Evolutionary conservation across 352 stramenopile genomes (phyloP).

Genomic region (Phytophthora pseudosyringae): DNA sequence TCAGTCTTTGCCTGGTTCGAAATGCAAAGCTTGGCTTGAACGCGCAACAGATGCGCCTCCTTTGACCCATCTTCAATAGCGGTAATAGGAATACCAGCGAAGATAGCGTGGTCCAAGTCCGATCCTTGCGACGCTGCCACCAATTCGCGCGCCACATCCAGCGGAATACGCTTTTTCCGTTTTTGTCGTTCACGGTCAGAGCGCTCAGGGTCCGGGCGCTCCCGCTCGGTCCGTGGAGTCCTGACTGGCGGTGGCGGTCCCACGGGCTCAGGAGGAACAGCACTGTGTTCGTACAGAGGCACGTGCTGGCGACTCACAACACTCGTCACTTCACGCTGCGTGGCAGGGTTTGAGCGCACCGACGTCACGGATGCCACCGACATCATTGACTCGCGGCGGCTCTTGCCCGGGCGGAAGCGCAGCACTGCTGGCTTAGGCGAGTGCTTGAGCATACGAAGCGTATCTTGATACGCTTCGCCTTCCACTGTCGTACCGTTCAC

Average conservation of each 20-base stretch:
- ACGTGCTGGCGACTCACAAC: slow-evolving; percentile 55
- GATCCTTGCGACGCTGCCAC: slow-evolving; percentile 80
- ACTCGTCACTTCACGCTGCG: slow-evolving; percentile 45
- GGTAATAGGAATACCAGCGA: slow-evolving; percentile 77
- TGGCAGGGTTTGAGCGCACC: slow-evolving; percentile 63
- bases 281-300: slow-evolving; percentile 57
- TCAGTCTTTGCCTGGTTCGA: slow-evolving; percentile 49
- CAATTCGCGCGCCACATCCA: slow-evolving; percentile 81
- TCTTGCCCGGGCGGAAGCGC: slow-evolving; percentile 72
- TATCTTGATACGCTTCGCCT: slow-evolving; percentile 83
- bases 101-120: slow-evolving; percentile 68
- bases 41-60: slow-evolving; percentile 79
- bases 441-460: slow-evolving; percentile 88
- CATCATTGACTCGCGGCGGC: slow-evolving; percentile 66
- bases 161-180: slow-evolving; percentile 83
- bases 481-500: slow-evolving; percentile 86
- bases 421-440: slow-evolving; percentile 84
- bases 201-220: slow-evolving; percentile 24
- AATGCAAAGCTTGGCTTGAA: slow-evolving; percentile 86
- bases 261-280: slow-evolving; percentile 26
- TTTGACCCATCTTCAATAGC: slow-evolving; percentile 80
- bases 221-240: slow-evolving; percentile 12
- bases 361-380: slow-evolving; percentile 63
- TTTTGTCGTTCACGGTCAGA: slow-evolving; percentile 52
- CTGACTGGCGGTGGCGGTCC: slow-evolving; percentile 6